A percentile compares a stretch with the other conserved stretches of the same genome.
These are phyloP conservation scores for Vigna nakashimae DNA, from an alignment of 306 rosid species.

Conservation along the genomic window DNA sequence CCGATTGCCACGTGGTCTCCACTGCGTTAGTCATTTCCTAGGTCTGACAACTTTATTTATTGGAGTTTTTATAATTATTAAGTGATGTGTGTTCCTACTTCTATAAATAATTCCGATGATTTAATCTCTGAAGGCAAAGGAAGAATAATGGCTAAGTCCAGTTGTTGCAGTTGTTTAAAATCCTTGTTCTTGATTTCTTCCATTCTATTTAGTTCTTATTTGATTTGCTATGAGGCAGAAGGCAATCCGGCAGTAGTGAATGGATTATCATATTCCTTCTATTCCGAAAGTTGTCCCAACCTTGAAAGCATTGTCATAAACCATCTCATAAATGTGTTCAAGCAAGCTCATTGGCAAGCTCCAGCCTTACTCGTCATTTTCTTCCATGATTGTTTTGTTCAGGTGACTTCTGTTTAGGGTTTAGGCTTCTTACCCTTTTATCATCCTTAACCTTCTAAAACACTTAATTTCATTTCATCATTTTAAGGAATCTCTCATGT, in stretches of 20 bases:
- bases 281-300: slow-evolving; percentile 51
- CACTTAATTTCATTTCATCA: no score
- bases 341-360: slow-evolving; percentile 55
- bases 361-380: slow-evolving; percentile 66
- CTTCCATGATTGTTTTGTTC: slow-evolving; percentile 57
- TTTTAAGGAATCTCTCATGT: no score
- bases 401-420: not conserved
- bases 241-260: slow-evolving; percentile 37
- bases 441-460: no score
- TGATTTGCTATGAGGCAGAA: not conserved
- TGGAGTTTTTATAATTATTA: no score
- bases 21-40: no score
- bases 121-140: not conserved
- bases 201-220: slow-evolving; percentile 9
- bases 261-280: slow-evolving; percentile 59
- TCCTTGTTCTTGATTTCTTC: slow-evolving; percentile 27
- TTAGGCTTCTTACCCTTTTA: no score
- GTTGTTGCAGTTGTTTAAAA: not conserved
- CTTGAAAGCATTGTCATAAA: slow-evolving; percentile 51
- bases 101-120: slow-evolving; percentile 10
- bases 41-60: no score
- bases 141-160: slow-evolving; percentile 4
- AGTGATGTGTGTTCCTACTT: not conserved
- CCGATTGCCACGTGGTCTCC: no score
- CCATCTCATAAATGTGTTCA: slow-evolving; percentile 54